A percentile compares a stretch with the other conserved stretches of the same genome.
phyloP scores from a whole-genome alignment of 164 flowering plant species.

The Protea cynaroides region DNA sequence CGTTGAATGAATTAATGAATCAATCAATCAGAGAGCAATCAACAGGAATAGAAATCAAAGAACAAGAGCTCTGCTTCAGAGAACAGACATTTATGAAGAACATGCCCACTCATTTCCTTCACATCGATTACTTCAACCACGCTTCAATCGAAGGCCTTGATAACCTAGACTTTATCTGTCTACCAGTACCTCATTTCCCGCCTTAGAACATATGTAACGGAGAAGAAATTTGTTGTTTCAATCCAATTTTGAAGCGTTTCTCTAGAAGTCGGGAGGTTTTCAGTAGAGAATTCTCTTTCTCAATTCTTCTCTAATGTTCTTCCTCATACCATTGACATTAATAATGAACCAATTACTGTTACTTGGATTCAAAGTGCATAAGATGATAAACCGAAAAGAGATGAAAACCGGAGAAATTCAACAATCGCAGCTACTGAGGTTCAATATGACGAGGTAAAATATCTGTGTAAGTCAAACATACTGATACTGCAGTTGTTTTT shows the following conservation, averaged over 20 bases:
- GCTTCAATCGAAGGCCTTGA: slow-evolving; percentile 21
- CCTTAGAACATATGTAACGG: slow-evolving; percentile 17
- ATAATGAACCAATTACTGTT: slow-evolving; percentile 1
- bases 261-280: slow-evolving; percentile 25
- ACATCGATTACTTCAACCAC: slow-evolving; percentile 38
- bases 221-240: slow-evolving; percentile 21
- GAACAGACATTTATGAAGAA: not conserved
- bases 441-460: slow-evolving; percentile 10
- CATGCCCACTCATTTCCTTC: slow-evolving; percentile 76
- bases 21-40: too few relatives aligned
- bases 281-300: slow-evolving; percentile 46
- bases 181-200: slow-evolving; percentile 36
- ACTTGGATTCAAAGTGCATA: not conserved
- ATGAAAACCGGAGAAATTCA: slow-evolving; percentile 2
- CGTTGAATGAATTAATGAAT: too few relatives aligned
- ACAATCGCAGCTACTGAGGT: not conserved
- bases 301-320: slow-evolving; percentile 47
- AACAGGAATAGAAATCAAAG: slow-evolving; percentile 1
- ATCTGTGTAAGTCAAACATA: not conserved
- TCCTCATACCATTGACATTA: slow-evolving; percentile 34
- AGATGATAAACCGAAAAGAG: not conserved
- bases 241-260: slow-evolving; percentile 15
- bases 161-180: slow-evolving; percentile 34
- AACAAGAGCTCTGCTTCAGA: not conserved
- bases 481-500: not conserved